Percentiles rank a stretch among this genome's conserved stretches.
These are phyloP conservation scores for Talaromyces sp. DNA, from an alignment of 2,329 filamentous ascomycete genomes.

Conservation along the genomic window DNA sequence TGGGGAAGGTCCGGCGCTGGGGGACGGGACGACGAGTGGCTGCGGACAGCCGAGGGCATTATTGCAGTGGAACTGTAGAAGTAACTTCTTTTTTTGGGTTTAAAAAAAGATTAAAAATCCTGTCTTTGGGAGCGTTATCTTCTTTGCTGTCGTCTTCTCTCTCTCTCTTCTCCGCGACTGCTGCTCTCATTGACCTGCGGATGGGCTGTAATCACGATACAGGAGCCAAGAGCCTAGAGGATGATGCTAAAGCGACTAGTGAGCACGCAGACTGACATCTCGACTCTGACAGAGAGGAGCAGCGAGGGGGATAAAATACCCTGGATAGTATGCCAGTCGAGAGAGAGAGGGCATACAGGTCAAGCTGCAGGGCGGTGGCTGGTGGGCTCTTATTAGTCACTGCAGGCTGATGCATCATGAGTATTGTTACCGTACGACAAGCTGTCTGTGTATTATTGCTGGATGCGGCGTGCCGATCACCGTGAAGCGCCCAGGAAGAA, in stretches of 20 bases:
- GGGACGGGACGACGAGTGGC: constrained; percentile 44
- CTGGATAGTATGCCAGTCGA: neutral
- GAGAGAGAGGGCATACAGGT: too few species aligned
- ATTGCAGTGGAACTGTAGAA: too few species aligned
- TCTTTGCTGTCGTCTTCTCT: too few species aligned
- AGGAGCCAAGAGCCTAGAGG: neutral
- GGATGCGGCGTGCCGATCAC: neutral
- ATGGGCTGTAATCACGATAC: too few species aligned
- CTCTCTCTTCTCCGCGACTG: too few species aligned
- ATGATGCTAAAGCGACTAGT: neutral
- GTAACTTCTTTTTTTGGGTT: too few species aligned
- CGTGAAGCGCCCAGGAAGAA: too few species aligned
- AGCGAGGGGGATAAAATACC: neutral
- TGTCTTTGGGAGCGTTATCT: too few species aligned
- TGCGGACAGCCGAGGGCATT: constrained; percentile 45
- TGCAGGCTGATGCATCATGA: neutral
- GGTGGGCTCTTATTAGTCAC: neutral
- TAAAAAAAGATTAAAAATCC: too few species aligned
- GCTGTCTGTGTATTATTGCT: neutral
- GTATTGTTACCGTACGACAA: neutral
- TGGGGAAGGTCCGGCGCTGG: constrained; percentile 40
- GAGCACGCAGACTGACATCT: too few species aligned
- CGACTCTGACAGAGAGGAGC: neutral
- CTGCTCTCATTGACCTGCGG: too few species aligned
- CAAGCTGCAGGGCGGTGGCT: neutral